Evolutionary conservation across 2,329 filamentous ascomycete species (phyloP), one percentile per base, ranked within the genome.

Genomic region (Cordyceps cicadae): DNA sequence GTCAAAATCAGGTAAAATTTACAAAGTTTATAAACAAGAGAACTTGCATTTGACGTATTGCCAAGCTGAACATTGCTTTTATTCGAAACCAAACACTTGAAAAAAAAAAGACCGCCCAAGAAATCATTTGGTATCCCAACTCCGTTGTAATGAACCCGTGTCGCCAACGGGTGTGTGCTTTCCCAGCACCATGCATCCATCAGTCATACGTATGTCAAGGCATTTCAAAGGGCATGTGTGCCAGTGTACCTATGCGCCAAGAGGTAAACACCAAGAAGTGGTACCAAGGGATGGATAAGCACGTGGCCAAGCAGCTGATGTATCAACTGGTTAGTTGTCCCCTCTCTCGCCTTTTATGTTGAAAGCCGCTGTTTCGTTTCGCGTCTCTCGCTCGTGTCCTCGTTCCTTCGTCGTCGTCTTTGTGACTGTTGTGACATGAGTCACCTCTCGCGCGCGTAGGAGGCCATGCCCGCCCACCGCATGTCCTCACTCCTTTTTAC

Each of bases 41-140:
- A 19, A 46, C 15, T 43, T 29, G 29, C 3, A 29, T 29, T 6
- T 29, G 29, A 29, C 7, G 6, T 29, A 29, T 29, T 3, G 29
- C 5, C 29, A 29, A 29, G 29, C 29, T 1, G 5, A 29, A 29
- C 6, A 29, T 7, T 29, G 29, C 29, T 8, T 29, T 29, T 29
- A 29, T 29, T 29, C 29, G 5, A 29, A 29, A 3, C 29, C 29
- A 29, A 29, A 29, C 5, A 7, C 29, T 32, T 32, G 14, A 26
- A 8, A 19, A 6, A 17, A 34, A 46, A 3, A 24, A 26, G 6
- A 41, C 8, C 4, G n/a, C 43, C 43, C 21, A 17, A n/a, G 8
- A 49, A 15, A 32, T 24, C 26, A 46, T 56, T 56, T 56, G 54
- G 43, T 56, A 59, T 51, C 29, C 39, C 17, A 59, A 59, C 56